phyloP scores from a whole-genome alignment of 306 rosid species.

The Dalbergia cultrata region DNA sequence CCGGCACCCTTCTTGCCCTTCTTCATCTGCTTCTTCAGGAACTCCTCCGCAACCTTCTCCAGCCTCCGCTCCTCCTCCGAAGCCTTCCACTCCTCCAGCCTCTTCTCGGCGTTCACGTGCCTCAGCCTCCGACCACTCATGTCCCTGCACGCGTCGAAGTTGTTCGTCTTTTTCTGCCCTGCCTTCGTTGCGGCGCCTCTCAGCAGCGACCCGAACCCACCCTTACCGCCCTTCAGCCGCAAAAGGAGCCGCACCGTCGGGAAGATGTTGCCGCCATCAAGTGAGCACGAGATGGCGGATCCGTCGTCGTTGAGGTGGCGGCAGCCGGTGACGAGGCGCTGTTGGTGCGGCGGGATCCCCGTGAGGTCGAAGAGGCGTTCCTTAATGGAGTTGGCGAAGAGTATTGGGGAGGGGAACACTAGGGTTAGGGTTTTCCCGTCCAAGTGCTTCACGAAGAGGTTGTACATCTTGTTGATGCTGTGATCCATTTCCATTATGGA shows the following conservation, averaged over 20 bases:
- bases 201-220: slow-evolving; percentile 93
- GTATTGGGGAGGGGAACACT: slow-evolving; percentile 60
- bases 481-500: slow-evolving; percentile 68
- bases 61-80: slow-evolving; percentile 77
- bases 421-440: slow-evolving; percentile 89
- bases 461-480: slow-evolving; percentile 50
- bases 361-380: slow-evolving; percentile 69
- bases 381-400: slow-evolving; percentile 60
- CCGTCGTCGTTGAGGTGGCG: slow-evolving; percentile 61
- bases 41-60: slow-evolving; percentile 85
- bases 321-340: slow-evolving; percentile 76
- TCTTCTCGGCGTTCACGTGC: slow-evolving; percentile 97
- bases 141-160: slow-evolving; percentile 95
- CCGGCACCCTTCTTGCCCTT: slow-evolving; percentile 83
- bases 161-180: slow-evolving; percentile 96
- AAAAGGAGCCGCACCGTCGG: slow-evolving; percentile 76
- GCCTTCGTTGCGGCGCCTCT: slow-evolving; percentile 97
- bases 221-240: slow-evolving; percentile 88
- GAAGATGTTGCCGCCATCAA: slow-evolving; percentile 48
- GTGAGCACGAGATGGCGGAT: slow-evolving; percentile 58
- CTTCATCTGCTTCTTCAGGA: slow-evolving; percentile 77
- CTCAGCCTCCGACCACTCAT: slow-evolving; percentile 97
- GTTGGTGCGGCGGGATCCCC: slow-evolving; percentile 71
- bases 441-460: slow-evolving; percentile 82
- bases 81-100: slow-evolving; percentile 89